These are phyloP conservation scores for Coprinopsis marcescibilis DNA, from an alignment of 768 basidiomycete genomes.

Conservation along the genomic window DNA sequence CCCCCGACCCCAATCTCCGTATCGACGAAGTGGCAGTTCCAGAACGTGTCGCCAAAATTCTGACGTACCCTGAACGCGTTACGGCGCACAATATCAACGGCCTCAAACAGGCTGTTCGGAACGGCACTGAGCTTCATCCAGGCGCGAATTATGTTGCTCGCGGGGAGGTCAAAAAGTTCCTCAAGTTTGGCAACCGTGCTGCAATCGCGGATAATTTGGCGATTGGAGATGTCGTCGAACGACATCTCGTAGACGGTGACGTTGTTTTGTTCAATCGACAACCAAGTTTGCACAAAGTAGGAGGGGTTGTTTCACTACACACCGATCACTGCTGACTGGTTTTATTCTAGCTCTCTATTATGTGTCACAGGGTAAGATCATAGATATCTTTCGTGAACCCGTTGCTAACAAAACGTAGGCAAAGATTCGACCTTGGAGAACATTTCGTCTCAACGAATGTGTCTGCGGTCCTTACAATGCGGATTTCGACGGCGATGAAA, in stretches of 20 bases:
- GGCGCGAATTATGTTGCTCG: slow-evolving; percentile 92
- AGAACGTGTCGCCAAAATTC: slow-evolving; percentile 86
- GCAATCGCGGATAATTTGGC: slow-evolving; percentile 77
- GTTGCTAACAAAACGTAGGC: slow-evolving; percentile 34
- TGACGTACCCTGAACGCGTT: slow-evolving; percentile 96
- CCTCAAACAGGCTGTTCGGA: slow-evolving; percentile 72
- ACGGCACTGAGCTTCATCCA: slow-evolving; percentile 87
- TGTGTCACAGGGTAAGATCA: slow-evolving; percentile 85
- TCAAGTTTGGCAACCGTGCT: slow-evolving; percentile 79
- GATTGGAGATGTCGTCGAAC: slow-evolving; percentile 89
- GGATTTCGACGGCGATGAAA: slow-evolving; percentile 99
- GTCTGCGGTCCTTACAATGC: slow-evolving; percentile 99
- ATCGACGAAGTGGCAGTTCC: slow-evolving; percentile 99
- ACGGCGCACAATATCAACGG: slow-evolving; percentile 83
- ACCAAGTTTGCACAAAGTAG: slow-evolving; percentile 92
- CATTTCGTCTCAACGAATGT: slow-evolving; percentile 97
- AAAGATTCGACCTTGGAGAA: slow-evolving; percentile 94
- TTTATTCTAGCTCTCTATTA: slow-evolving; percentile 76
- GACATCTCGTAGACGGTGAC: slow-evolving; percentile 93
- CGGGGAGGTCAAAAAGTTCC: slow-evolving; percentile 82
- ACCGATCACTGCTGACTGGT: background rate
- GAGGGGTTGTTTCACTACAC: slow-evolving; percentile 4
- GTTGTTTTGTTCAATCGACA: slow-evolving; percentile 98
- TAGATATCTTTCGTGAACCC: background rate
- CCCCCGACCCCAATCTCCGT: slow-evolving; percentile 96